Evolutionary conservation across 495 filamentous ascomycete species (phyloP).

Genomic region (Xylaria scruposa): DNA sequence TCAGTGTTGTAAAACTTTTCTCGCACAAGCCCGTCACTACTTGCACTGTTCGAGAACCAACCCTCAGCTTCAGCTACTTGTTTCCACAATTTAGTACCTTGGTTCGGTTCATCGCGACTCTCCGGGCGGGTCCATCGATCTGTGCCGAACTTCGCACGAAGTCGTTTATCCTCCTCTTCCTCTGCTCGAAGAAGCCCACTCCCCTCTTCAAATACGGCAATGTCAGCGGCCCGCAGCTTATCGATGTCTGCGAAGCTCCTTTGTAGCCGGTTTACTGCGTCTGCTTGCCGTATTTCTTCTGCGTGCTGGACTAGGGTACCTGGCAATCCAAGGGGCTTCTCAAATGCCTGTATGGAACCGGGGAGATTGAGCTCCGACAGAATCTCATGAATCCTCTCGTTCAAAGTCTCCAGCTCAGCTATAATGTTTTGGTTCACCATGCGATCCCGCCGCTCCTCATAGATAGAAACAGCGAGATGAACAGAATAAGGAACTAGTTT

Average conservation of each 20-base stretch:
- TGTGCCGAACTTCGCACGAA: constrained; percentile 83
- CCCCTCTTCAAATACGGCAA: constrained; percentile 79
- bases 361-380: constrained; percentile 86
- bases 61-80: constrained; percentile 81
- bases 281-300: constrained; percentile 93
- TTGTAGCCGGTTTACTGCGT: constrained; percentile 76
- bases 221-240: constrained; percentile 79
- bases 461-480: constrained; percentile 92
- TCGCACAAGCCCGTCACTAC: constrained; percentile 80
- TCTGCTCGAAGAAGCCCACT: constrained; percentile 77
- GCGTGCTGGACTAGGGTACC: constrained; percentile 84
- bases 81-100: constrained; percentile 75
- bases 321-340: constrained; percentile 93
- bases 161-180: constrained; percentile 77
- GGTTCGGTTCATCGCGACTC: constrained; percentile 63
- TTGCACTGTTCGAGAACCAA: constrained; percentile 84
- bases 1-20: constrained; percentile 80
- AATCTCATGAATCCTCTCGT: constrained; percentile 78
- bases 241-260: constrained; percentile 83
- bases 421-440: constrained; percentile 86
- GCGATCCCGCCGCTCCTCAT: constrained; percentile 88
- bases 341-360: constrained; percentile 90
- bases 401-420: constrained; percentile 82
- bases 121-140: constrained; percentile 79
- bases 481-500: constrained; percentile 96